A percentile compares a stretch with the other conserved stretches of the same genome.
These are phyloP conservation scores for Golovinomyces cichoracearum DNA, from an alignment of 2,329 filamentous ascomycete species.

Conservation along the genomic window DNA sequence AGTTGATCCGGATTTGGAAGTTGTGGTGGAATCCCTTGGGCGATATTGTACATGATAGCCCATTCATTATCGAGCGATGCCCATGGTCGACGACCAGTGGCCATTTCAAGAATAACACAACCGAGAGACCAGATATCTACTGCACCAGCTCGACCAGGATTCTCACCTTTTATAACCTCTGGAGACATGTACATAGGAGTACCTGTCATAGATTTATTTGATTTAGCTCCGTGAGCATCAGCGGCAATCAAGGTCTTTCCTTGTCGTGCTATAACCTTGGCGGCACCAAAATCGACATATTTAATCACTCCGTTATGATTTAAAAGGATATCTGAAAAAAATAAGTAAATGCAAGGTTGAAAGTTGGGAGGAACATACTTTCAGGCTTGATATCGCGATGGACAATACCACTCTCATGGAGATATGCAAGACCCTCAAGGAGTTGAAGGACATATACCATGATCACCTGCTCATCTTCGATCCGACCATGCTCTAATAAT, in stretches of 20 bases:
- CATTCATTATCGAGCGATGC: slow-evolving; percentile 92
- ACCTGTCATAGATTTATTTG: slow-evolving; percentile 82
- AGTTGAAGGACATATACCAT: slow-evolving; percentile 91
- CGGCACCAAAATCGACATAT: slow-evolving; percentile 93
- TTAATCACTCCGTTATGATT: slow-evolving; percentile 98
- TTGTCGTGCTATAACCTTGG: slow-evolving; percentile 86
- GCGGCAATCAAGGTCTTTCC: slow-evolving; percentile 51
- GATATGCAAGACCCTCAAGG: slow-evolving; percentile 74
- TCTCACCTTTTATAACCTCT: slow-evolving; percentile 84
- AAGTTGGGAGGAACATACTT: slow-evolving; percentile 30
- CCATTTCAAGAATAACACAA: slow-evolving; percentile 94
- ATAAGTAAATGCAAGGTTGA: slow-evolving; percentile 3
- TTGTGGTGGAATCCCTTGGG: slow-evolving; percentile 77
- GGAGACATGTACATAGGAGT: slow-evolving; percentile 99
- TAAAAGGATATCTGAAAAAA: slow-evolving; percentile 54
- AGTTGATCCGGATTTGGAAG: slow-evolving; percentile 63
- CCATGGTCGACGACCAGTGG: slow-evolving; percentile 81
- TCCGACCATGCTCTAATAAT: slow-evolving; percentile 78
- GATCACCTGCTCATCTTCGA: slow-evolving; percentile 92
- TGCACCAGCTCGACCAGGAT: slow-evolving; percentile 53
- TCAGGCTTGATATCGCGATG: slow-evolving; percentile 97
- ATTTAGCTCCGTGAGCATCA: slow-evolving; percentile 23
- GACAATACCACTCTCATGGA: slow-evolving; percentile 75
- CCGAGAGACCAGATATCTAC: slow-evolving; percentile 93
- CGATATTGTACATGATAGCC: slow-evolving; percentile 99